A percentile compares a stretch with the other conserved stretches of the same genome.
Conservation (phyloP, 495 filamentous ascomycete genomes). For the Recurvomyces mirabilis region DNA sequence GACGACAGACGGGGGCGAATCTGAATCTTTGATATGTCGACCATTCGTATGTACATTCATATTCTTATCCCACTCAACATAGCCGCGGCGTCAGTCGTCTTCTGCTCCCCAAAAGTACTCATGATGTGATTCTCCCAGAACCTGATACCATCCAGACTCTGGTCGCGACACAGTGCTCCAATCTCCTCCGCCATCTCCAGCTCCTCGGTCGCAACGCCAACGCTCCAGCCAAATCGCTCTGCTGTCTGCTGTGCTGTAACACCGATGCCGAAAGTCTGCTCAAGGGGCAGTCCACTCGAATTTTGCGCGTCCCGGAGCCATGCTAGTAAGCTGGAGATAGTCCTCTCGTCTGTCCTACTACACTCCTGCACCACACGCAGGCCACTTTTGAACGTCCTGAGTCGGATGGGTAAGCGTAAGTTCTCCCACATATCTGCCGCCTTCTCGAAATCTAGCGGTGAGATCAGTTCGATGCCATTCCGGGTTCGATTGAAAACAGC, state of each 20-base stretch:
- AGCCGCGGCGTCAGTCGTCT: not conserved
- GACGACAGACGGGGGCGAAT: too few relatives aligned
- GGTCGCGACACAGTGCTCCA: constrained; percentile 32
- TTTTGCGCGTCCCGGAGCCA: constrained; percentile 67
- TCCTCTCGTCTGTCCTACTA: constrained; percentile 86
- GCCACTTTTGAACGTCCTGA: constrained; percentile 82
- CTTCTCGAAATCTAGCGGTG: constrained; percentile 81
- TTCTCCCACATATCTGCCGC: constrained; percentile 82
- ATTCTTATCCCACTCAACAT: too few relatives aligned
- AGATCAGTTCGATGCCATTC: constrained; percentile 88
- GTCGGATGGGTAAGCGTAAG: constrained; percentile 70
- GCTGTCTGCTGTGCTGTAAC: constrained; percentile 85
- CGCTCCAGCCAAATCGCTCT: constrained; percentile 91
- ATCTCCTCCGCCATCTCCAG: constrained; percentile 67
- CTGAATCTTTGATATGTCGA: too few relatives aligned
- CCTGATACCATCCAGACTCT: constrained; percentile 31
- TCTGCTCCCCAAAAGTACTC: not conserved
- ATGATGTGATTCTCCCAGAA: constrained; percentile 35
- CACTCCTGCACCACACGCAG: constrained; percentile 81
- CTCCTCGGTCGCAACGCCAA: constrained; percentile 93
- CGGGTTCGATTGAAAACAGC: constrained; percentile 93
- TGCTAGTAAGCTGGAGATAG: constrained; percentile 57
- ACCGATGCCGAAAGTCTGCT: constrained; percentile 48
- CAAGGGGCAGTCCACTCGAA: constrained; percentile 35
- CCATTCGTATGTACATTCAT: too few relatives aligned